Conservation (phyloP, 495 filamentous ascomycete species). For the Penicillium coprophilum region DNA sequence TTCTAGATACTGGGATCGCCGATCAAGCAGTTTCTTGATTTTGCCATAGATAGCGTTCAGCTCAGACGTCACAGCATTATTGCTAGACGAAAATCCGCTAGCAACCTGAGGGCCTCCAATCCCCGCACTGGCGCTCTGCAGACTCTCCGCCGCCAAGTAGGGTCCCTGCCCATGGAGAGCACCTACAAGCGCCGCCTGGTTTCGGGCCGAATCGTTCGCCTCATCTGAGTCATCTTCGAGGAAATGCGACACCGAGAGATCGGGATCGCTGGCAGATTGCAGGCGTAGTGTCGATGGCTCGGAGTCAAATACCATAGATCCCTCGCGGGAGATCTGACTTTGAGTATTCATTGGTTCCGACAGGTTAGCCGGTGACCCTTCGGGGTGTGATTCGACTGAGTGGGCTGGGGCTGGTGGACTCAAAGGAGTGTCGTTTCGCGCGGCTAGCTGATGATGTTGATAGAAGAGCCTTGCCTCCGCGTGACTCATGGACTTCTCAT, state of each 20-base stretch:
- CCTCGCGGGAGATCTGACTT: constrained; percentile 12
- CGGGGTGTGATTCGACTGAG: constrained; percentile 13
- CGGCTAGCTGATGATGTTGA: constrained; percentile 73
- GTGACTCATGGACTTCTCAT: constrained; percentile 87
- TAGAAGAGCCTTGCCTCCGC: constrained; percentile 93
- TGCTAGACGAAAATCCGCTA: constrained; percentile 52
- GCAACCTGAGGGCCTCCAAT: constrained; percentile 47
- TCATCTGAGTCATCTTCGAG: constrained; percentile 33
- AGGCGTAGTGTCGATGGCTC: constrained; percentile 17
- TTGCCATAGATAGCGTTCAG: constrained; percentile 81
- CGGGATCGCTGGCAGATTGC: constrained; percentile 8
- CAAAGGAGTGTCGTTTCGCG: constrained; percentile 21
- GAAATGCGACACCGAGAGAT: constrained; percentile 10
- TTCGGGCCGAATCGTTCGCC: constrained; percentile 47
- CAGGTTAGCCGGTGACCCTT: constrained; percentile 10
- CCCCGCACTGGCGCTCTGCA: constrained; percentile 53
- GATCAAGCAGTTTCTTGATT: constrained; percentile 76
- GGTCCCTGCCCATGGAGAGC: constrained; percentile 51
- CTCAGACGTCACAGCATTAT: constrained; percentile 75
- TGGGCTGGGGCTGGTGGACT: constrained; percentile 23
- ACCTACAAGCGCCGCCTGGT: constrained; percentile 43
- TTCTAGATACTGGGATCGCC: constrained; percentile 84
- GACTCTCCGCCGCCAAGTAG: constrained; percentile 42
- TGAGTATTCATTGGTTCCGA: constrained; percentile 2
- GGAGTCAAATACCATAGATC: constrained; percentile 17